Evolutionary conservation across 345 rosid species (phyloP).

Genomic region (Dovyalis caffra): DNA sequence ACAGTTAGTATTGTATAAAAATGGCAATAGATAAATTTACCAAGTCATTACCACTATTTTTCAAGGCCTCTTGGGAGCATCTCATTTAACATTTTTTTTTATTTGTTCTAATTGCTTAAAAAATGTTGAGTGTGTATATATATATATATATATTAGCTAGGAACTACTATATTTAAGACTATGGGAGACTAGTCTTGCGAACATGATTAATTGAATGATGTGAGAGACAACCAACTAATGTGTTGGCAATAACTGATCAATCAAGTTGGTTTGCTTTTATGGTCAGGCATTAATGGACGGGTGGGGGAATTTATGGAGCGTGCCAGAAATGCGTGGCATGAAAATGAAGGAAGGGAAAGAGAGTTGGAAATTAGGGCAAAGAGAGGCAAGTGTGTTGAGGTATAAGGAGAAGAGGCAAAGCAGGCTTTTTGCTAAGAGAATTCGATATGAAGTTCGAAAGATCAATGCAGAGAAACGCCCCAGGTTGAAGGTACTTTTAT

Average conservation of each 20-base stretch:
- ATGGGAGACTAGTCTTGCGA: too few species aligned
- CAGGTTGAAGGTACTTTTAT: slow-evolving; percentile 56
- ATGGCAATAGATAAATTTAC: too few species aligned
- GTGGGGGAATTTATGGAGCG: slow-evolving; percentile 45
- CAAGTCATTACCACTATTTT: too few species aligned
- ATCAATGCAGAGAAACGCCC: slow-evolving; percentile 97
- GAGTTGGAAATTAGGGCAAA: slow-evolving; percentile 45
- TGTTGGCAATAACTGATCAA: background rate
- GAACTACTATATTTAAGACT: too few species aligned
- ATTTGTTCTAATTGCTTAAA: too few species aligned
- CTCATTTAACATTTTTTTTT: too few species aligned
- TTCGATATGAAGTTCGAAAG: slow-evolving; percentile 88
- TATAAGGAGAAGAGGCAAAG: slow-evolving; percentile 87
- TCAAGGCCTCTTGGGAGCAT: too few species aligned
- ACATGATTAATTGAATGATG: too few species aligned
- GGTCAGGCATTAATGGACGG: slow-evolving; percentile 40
- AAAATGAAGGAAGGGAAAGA: slow-evolving; percentile 26
- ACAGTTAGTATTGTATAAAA: too few species aligned
- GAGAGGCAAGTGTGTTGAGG: slow-evolving; percentile 88
- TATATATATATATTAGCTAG: too few species aligned
- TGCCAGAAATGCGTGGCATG: slow-evolving; percentile 48
- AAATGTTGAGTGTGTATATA: too few species aligned
- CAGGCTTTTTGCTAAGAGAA: slow-evolving; percentile 79
- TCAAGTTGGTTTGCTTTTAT: slow-evolving; percentile 6
- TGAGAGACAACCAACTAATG: too few species aligned